Evolutionary conservation across 106 monocot genomes (phyloP).

Genomic region (Narthecium ossifragum): DNA sequence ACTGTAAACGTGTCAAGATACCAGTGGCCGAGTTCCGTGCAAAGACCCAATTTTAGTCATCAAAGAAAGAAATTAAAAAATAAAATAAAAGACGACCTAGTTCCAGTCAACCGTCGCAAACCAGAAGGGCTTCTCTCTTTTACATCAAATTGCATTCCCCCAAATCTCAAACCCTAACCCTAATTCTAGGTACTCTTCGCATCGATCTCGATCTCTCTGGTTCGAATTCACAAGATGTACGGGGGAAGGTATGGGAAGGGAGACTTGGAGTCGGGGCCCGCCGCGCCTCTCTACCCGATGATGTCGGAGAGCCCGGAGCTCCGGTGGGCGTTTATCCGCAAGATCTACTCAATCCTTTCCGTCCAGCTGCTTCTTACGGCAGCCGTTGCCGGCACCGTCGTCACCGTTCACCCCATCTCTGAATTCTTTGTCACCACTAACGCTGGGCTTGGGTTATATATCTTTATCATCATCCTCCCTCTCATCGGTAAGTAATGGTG

Average conservation of each 20-base stretch:
- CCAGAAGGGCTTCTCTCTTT: too few species aligned
- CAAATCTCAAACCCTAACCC: conserved; percentile 4
- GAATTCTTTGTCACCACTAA: conserved; percentile 60
- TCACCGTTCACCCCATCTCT: conserved; percentile 51
- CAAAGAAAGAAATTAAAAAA: too few species aligned
- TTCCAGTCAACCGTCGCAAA: too few species aligned
- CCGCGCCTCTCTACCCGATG: conserved; percentile 60
- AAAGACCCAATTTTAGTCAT: too few species aligned
- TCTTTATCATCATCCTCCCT: conserved; percentile 60
- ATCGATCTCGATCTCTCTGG: neutral
- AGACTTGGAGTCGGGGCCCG: conserved; percentile 48
- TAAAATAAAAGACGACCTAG: too few species aligned
- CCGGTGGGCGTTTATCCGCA: conserved; percentile 85
- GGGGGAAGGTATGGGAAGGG: conserved; percentile 12
- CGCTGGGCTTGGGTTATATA: conserved; percentile 60
- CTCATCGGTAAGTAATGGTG: conserved; percentile 31
- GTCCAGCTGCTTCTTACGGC: conserved; percentile 66
- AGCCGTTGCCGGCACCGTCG: conserved; percentile 55
- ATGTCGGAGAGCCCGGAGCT: conserved; percentile 75
- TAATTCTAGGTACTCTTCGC: neutral
- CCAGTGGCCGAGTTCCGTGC: too few species aligned
- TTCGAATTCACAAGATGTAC: neutral
- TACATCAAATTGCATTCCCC: too few species aligned
- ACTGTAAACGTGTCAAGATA: too few species aligned
- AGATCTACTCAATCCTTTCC: conserved; percentile 77